A percentile compares a stretch with the other conserved stretches of the same genome.
Evolutionary conservation across 768 basidiomycete species (phyloP).

Genomic region (Serendipita sp.): DNA sequence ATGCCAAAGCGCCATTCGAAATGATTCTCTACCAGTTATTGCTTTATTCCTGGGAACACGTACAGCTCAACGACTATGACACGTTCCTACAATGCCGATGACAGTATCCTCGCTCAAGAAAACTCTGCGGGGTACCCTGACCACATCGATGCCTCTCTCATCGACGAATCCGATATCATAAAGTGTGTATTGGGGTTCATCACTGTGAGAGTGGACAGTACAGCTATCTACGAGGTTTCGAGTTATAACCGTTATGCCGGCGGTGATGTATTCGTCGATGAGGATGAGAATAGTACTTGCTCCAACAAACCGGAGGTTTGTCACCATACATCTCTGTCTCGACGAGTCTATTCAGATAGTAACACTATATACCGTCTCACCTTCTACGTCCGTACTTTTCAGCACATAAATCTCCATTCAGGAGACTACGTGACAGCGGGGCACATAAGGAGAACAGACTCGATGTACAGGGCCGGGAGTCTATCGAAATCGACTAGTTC

Average conservation of each 20-base stretch:
- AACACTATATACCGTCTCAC: neutral
- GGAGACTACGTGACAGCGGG: constrained; percentile 5
- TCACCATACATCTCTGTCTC: constrained; percentile 7
- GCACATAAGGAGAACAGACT: constrained; percentile 7
- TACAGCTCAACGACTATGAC: constrained; percentile 18
- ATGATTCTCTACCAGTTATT: too few species aligned
- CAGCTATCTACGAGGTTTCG: neutral
- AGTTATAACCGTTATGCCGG: neutral
- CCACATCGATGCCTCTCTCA: constrained; percentile 15
- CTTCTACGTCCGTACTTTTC: neutral
- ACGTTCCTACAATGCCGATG: constrained; percentile 18
- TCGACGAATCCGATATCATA: constrained; percentile 17
- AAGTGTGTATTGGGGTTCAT: constrained; percentile 21
- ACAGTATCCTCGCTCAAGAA: constrained; percentile 17
- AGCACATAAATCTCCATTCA: neutral
- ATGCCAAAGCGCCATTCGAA: too few species aligned
- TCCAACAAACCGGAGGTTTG: neutral
- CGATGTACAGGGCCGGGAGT: constrained; percentile 1
- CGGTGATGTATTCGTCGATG: neutral
- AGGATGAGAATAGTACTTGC: neutral
- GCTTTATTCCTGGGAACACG: too few species aligned
- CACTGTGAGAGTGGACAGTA: constrained; percentile 6
- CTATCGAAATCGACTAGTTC: too few species aligned
- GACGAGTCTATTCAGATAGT: constrained; percentile 2
- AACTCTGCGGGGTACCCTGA: constrained; percentile 17